phyloP scores from a whole-genome alignment of 108 stramenopile genomes.

The Cylindrotheca closterium region DNA sequence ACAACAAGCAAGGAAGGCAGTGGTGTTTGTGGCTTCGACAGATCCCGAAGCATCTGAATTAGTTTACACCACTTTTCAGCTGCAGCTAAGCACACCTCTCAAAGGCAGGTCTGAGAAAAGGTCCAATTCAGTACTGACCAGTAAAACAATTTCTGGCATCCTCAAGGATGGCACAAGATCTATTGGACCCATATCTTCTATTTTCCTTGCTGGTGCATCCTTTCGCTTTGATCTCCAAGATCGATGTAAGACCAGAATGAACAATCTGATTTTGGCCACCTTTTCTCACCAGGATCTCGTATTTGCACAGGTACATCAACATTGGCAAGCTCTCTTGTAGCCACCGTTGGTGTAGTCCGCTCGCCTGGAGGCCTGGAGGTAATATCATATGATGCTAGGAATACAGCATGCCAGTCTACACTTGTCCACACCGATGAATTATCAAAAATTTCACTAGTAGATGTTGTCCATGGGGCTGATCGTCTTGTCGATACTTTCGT shows the following conservation, averaged over 20 bases:
- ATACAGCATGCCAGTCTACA: slow-evolving; percentile 4
- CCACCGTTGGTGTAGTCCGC: slow-evolving; percentile 19
- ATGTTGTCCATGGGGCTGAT: slow-evolving; percentile 7
- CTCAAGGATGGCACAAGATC: slow-evolving; percentile 5
- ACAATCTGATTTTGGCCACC: too few relatives aligned
- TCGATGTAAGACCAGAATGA: neutral
- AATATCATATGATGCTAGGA: neutral
- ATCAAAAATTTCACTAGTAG: slow-evolving; percentile 19
- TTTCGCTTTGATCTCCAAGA: slow-evolving; percentile 24
- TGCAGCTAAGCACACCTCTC: slow-evolving; percentile 19
- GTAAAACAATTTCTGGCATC: slow-evolving; percentile 1
- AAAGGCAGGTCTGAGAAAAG: neutral
- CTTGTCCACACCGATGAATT: slow-evolving; percentile 11
- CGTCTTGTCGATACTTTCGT: slow-evolving; percentile 12
- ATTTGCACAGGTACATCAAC: too few relatives aligned
- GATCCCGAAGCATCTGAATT: slow-evolving; percentile 13
- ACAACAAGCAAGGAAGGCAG: slow-evolving; percentile 16
- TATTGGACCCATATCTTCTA: slow-evolving; percentile 24
- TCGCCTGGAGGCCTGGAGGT: slow-evolving; percentile 28
- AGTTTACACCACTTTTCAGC: slow-evolving; percentile 7
- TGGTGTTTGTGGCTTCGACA: slow-evolving; percentile 14
- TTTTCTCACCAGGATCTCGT: too few relatives aligned
- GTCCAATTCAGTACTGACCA: slow-evolving; percentile 14
- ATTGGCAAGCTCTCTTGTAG: slow-evolving; percentile 13
- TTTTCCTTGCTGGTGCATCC: slow-evolving; percentile 24